Evolutionary conservation across 192 early-diverging fungal species (phyloP).

Genomic region (Martensiomyces pterosporus): DNA sequence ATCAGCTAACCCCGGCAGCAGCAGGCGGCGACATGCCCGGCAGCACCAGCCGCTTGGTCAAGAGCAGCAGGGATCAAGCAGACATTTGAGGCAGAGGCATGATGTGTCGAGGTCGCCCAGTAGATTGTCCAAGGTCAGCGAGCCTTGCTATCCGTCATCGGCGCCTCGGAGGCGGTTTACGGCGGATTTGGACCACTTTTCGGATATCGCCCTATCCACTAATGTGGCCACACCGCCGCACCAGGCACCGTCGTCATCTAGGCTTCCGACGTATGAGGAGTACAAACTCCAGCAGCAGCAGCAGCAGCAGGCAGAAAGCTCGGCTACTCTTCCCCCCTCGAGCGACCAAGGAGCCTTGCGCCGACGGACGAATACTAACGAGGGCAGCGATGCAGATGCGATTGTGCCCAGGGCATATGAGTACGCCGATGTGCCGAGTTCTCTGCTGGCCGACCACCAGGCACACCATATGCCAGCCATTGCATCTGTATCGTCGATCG

Average conservation of each 20-base stretch:
- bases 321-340: neutral
- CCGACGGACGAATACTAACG: constrained; percentile 1
- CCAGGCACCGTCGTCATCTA: constrained; percentile 3
- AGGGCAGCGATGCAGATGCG: neutral
- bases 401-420: constrained; percentile 1
- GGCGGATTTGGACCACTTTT: constrained; percentile 35
- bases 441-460: constrained; percentile 21
- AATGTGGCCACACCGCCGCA: constrained; percentile 17
- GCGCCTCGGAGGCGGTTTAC: constrained; percentile 26
- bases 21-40: neutral
- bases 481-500: constrained; percentile 9
- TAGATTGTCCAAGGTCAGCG: constrained; percentile 42
- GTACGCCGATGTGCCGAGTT: neutral
- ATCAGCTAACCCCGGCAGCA: constrained; percentile 20
- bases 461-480: too few species aligned
- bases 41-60: constrained; percentile 1
- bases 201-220: constrained; percentile 41
- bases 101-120: constrained; percentile 28
- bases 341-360: constrained; percentile 2
- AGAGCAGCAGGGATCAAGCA: constrained; percentile 1
- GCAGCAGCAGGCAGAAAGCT: neutral
- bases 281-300: constrained; percentile 15
- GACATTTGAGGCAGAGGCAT: constrained; percentile 1
- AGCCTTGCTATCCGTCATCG: constrained; percentile 43
- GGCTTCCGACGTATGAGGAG: constrained; percentile 37